A percentile compares a stretch with the other conserved stretches of the same genome.
Conservation (phyloP, 139 green algal genomes). For the Pleodorina starrii region DNA sequence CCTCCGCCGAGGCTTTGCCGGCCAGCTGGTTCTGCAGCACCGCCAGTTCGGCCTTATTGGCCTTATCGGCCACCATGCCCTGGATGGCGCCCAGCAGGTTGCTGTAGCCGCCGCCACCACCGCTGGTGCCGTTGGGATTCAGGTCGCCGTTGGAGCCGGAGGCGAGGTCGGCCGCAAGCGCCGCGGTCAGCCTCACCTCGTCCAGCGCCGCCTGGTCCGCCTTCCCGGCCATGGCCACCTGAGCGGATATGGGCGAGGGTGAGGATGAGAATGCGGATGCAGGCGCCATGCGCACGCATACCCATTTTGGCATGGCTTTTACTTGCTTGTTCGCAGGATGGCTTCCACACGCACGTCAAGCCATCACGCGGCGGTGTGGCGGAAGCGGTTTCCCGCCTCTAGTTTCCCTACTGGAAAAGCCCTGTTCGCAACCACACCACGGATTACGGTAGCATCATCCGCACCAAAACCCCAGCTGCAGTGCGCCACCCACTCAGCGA, state of each 20-base stretch:
- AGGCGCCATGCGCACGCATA: no score
- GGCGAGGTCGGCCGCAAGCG: background rate
- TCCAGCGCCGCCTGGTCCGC: conserved; percentile 29
- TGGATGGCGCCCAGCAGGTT: conserved; percentile 42
- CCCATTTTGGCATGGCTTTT: no score
- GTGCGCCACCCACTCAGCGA: no score
- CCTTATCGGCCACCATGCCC: conserved; percentile 41
- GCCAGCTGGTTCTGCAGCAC: conserved; percentile 41
- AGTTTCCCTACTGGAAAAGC: no score
- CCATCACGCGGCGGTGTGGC: no score
- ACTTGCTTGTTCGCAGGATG: no score
- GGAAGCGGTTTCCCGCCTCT: no score
- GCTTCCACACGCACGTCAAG: no score
- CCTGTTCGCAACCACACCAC: no score
- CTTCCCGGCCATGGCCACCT: conserved; percentile 39
- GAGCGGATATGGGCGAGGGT: background rate
- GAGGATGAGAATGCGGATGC: no score
- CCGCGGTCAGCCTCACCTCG: conserved; percentile 13
- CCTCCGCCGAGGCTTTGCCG: conserved; percentile 25
- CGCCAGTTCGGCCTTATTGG: conserved; percentile 36
- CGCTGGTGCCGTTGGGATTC: background rate
- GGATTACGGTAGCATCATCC: no score
- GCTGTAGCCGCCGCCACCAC: conserved; percentile 4
- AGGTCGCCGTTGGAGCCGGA: background rate
- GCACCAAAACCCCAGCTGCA: no score